These are phyloP conservation scores for Hordeum pubiflorum DNA, from an alignment of 202 grass and related monocot genomes.

Conservation along the genomic window DNA sequence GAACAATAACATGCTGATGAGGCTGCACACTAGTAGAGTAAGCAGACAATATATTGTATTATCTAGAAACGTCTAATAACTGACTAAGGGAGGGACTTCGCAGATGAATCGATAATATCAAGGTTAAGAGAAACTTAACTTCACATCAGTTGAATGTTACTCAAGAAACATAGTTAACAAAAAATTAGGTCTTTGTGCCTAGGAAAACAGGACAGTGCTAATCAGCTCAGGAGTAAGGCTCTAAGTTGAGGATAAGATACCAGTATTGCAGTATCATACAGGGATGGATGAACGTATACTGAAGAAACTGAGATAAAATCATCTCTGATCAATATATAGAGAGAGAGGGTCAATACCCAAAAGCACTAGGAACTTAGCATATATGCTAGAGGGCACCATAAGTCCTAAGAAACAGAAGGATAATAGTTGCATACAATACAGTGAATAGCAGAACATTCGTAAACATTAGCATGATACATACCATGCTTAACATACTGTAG, in stretches of 20 bases:
- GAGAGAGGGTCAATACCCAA: neutral
- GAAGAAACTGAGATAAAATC: neutral
- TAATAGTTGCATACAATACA: conserved; percentile 1
- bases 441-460: neutral
- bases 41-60: neutral
- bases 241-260: neutral
- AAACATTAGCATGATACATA: conserved; percentile 18
- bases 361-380: neutral
- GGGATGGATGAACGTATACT: neutral
- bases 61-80: conserved; percentile 8
- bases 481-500: conserved; percentile 57
- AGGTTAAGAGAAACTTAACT: conserved; percentile 2
- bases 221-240: neutral
- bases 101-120: conserved; percentile 15
- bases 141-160: neutral
- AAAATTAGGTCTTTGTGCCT: neutral
- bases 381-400: neutral
- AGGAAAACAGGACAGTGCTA: neutral
- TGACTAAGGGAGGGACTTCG: neutral
- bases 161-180: neutral
- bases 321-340: neutral
- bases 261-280: neutral
- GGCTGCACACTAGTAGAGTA: neutral
- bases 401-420: conserved; percentile 9
- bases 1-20: conserved; percentile 9